Evolutionary conservation across 306 rosid species (phyloP), one percentile per base, ranked within the genome.

Genomic region (Luffa aegyptiaca): DNA sequence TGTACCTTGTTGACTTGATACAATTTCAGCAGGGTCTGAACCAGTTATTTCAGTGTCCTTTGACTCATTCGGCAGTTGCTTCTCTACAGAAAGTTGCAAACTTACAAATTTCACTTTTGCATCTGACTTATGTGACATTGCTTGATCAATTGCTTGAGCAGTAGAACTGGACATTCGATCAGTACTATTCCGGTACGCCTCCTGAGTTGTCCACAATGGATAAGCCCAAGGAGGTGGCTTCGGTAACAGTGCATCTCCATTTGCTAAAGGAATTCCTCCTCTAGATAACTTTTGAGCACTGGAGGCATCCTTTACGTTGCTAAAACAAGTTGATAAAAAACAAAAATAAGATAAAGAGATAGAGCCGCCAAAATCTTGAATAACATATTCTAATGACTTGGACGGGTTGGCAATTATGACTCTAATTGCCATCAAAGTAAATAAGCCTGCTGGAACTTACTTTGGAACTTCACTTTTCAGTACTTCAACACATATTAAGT

Each of bases 191-290:
- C 99, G 98, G 76, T 96, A 96, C 13, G 73, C 98, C 88, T 96
- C 99, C 84, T 96, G 99, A 77, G 96, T 86, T 85, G 98, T 91
- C 93, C 90, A 86, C 82, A 96, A 88, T 78, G 99, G 98, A 90
- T 91, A 96, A 42, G 99, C 99, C 99, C 99, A 96, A 44, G 99
- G 91, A 81, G 99, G 99, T 80, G 97, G 99, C 84, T 92, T 93
- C 33, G 84, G 94, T 87, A 96, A 84, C 65, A 90, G 78, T 64
- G 97, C 99, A 79, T 96, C 97, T 82, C 99, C 98, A 88, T 91
- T 96, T 74, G 98, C 99, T 76, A 96, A 86, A 78, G 99, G 99
- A 84, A 96, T 96, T 85, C 99, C 99, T 69, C 93, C 97, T 82
- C 90, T 89, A 78, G 99, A 96, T 84, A 93, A 93, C 87, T 93